Evolutionary conservation across 1,284 basidiomycete genomes (phyloP), one percentile per base, ranked within the genome.

Genomic region (Marasmius tenuissimus): DNA sequence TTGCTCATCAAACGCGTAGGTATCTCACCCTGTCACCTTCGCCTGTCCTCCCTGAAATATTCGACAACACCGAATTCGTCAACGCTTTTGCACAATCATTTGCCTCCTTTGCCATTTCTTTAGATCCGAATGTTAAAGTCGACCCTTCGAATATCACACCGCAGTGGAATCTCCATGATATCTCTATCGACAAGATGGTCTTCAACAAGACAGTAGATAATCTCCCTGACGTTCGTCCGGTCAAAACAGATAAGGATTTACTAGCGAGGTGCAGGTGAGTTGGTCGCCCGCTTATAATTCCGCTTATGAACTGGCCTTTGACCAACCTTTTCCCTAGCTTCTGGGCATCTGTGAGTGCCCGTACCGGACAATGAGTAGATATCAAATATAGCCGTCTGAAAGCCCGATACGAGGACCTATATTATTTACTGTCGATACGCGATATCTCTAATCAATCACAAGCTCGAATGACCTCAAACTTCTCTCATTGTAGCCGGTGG

Each of bases 11-110:
- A 9, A 37, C 18, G 22, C 4, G 10, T 35, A 51, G 34, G 42
- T 27, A 53, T 18, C 7, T 16, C 20, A 20, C 45, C 16, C n/a
- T 18, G 47, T 18, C 39, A 34, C 37, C 18, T 27, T 20, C 58
- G 63, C 10, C 37, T 59, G 1, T 47, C 45, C 16, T 18, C 45
- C 27, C 27, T 27, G 27, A 27, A 27, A 27, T 4, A 4, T 69
- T 65, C 66, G 61, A 70, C 51, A 72, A 72, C 58, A 58, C 63
- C 4, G 59, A 65, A 18, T 71, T 73, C 58, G 35, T 62, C 10
- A 63, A 58, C 1, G 68, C 71, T 6, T 73, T 73, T 59, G 53
- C 61, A 12, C 59, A 65, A 20, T 61, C 65, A 1, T 72, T 73
- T 65, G n/a, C 69, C 14, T 58, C 57, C 22, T 61, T 72, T 49